Evolutionary conservation across 192 early-diverging fungal species (phyloP), one percentile per base, ranked within the genome.

Genomic region (Thamnidium elegans): DNA sequence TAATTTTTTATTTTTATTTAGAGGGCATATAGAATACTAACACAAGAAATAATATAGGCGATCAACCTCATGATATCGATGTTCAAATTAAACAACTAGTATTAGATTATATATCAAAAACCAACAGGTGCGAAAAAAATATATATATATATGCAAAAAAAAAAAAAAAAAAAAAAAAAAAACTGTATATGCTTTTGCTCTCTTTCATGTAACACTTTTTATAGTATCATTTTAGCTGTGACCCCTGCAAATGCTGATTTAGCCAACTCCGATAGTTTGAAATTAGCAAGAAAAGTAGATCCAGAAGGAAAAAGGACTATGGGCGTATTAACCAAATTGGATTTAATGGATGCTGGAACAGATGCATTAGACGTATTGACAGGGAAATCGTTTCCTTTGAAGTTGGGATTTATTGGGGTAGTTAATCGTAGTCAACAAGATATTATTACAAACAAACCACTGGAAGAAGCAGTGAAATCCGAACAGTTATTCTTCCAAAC

Each of bases 401-500:
- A 88, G 26, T 71, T 92, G n/a, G 90, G 90, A 0, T 92, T 92
- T 71, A 83, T 92, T 52, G 90, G 90, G 46, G 81, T 90, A 14
- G 85, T 92, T 31, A 92, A 90, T 66, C 87, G 89, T 61, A 90
- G 88, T 78, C 90, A 92, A 62, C 87, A 89, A 43, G 90, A 90
- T 70, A 92, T 89, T 31, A 53, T 82, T 45, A 77, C 77, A n/a
- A 87, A 78, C 59, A 89, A 89, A 70, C 85, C 89, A 10, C 89
- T 92, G 79, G 52, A 72, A 11, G 88, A 90, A 17, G 86, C 90
- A 8, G 77, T 90, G 26, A 78, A 82, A 59, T 67, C 77, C 11
- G 90, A 92, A 65, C 66, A 66, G 10, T 79, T 85, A n/a, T 92
- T 90, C 44, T 92, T 92, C 70, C 74, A 83, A 56, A 73, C 67